Conservation (phyloP, 495 filamentous ascomycete species). For the Bacidia gigantensis region DNA sequence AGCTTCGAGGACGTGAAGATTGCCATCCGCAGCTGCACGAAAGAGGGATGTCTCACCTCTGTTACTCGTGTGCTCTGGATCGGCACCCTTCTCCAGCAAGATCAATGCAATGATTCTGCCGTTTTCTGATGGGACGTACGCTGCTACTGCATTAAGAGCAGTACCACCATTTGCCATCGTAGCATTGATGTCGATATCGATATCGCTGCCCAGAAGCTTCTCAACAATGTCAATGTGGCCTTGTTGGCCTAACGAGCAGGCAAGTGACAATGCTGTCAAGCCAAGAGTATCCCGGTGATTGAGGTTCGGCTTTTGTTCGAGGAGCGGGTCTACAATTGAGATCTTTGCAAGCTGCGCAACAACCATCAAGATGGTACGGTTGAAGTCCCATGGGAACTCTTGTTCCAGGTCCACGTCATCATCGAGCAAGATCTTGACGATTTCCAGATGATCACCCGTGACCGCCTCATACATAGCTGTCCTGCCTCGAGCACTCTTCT, state of each 20-base stretch:
- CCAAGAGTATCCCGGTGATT: conserved; percentile 3
- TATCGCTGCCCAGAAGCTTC: not conserved
- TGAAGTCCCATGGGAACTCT: not conserved
- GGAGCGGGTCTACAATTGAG: conserved; percentile 3
- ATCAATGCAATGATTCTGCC: conserved; percentile 1
- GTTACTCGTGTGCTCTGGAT: conserved; percentile 4
- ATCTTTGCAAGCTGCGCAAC: not conserved
- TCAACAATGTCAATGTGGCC: not conserved
- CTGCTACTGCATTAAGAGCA: conserved; percentile 2
- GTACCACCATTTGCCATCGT: conserved; percentile 1
- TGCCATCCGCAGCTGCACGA: conserved; percentile 3
- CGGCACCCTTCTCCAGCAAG: conserved; percentile 10
- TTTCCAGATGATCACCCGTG: not conserved
- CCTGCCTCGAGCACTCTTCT: conserved; percentile 10
- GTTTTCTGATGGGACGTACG: not conserved
- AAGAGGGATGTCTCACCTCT: conserved; percentile 9
- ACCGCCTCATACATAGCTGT: conserved; percentile 20
- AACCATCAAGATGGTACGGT: conserved; percentile 6
- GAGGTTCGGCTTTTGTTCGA: not conserved
- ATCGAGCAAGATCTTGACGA: conserved; percentile 5
- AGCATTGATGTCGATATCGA: not conserved
- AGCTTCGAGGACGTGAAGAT: not conserved
- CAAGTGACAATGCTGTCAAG: conserved; percentile 4
- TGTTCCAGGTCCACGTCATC: conserved; percentile 4
- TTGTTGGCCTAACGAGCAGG: not conserved